Conservation (phyloP, 352 stramenopile genomes). For the Phytophthora idaei region DNA sequence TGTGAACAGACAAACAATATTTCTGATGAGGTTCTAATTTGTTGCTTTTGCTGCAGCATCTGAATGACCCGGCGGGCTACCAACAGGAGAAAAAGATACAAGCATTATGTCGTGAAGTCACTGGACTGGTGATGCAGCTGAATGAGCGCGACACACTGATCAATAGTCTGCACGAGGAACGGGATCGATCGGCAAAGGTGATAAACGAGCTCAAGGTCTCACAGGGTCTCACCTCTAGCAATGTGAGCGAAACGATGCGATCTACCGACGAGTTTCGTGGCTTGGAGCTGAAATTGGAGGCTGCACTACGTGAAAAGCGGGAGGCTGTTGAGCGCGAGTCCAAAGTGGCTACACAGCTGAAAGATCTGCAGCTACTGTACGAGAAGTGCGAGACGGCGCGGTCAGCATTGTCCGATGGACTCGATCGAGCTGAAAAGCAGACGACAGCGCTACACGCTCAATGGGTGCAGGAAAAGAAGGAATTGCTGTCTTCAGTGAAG, state of each 20-base stretch:
- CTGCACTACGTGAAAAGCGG: slow-evolving; percentile 35
- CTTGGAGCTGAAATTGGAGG: slow-evolving; percentile 43
- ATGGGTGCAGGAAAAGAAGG: slow-evolving; percentile 67
- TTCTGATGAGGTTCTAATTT: slow-evolving; percentile 8
- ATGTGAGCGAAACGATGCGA: slow-evolving; percentile 34
- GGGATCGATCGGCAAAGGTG: slow-evolving; percentile 44
- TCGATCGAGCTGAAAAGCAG: slow-evolving; percentile 62
- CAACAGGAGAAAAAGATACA: slow-evolving; percentile 61
- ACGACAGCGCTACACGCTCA: slow-evolving; percentile 56
- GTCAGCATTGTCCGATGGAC: slow-evolving; percentile 42
- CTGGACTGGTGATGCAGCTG: slow-evolving; percentile 57
- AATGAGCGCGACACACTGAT: slow-evolving; percentile 63
- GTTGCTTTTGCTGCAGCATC: slow-evolving; percentile 18
- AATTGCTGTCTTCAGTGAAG: slow-evolving; percentile 38
- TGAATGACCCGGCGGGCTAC: slow-evolving; percentile 38
- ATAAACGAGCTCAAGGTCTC: slow-evolving; percentile 56
- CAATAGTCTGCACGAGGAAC: slow-evolving; percentile 57
- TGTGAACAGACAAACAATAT: not conserved
- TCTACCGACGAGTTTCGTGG: slow-evolving; percentile 31
- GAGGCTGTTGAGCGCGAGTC: slow-evolving; percentile 31
- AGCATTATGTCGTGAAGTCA: slow-evolving; percentile 64
- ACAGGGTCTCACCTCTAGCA: slow-evolving; percentile 23
- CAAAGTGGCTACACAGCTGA: slow-evolving; percentile 30
- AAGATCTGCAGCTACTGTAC: slow-evolving; percentile 53
- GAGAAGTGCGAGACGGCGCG: slow-evolving; percentile 50